A percentile compares a stretch with the other conserved stretches of the same genome.
These are phyloP conservation scores for Cercospora sp. DNA, from an alignment of 2,329 filamentous ascomycete genomes.

Conservation along the genomic window DNA sequence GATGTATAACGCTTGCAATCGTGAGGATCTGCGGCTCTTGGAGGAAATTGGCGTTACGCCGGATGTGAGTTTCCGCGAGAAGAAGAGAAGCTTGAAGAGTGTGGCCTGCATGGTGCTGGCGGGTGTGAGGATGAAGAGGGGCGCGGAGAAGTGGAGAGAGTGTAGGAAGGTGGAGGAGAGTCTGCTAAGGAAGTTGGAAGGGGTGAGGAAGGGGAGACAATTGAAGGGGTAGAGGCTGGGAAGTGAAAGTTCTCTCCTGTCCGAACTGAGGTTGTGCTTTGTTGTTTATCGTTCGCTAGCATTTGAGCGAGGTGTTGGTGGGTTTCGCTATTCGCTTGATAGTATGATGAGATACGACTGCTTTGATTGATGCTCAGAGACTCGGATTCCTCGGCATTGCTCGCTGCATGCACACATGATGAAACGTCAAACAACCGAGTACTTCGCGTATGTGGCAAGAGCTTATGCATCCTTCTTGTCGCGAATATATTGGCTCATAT, in stretches of 20 bases:
- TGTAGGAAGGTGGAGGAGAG: slow-evolving; percentile 52
- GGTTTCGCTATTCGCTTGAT: not conserved
- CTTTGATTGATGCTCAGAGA: not conserved
- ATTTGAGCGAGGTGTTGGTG: slow-evolving; percentile 11
- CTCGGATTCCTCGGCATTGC: not conserved
- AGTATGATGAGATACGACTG: not conserved
- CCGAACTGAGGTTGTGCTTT: not conserved
- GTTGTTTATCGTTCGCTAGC: not conserved
- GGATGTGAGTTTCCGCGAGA: slow-evolving; percentile 50
- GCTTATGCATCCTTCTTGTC: not conserved
- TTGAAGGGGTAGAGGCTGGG: slow-evolving; percentile 10
- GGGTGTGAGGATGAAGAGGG: slow-evolving; percentile 52
- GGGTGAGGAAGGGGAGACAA: slow-evolving; percentile 41
- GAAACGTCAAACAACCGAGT: not conserved
- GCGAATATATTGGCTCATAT: not conserved
- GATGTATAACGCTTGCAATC: slow-evolving; percentile 87
- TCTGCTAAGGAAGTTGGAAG: slow-evolving; percentile 49
- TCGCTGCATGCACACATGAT: not conserved
- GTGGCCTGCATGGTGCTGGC: slow-evolving; percentile 54
- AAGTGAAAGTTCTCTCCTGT: not conserved
- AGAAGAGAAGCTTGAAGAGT: slow-evolving; percentile 49
- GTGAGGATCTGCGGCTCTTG: slow-evolving; percentile 83
- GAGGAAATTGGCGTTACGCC: slow-evolving; percentile 73
- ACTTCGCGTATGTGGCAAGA: not conserved
- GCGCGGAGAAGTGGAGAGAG: slow-evolving; percentile 52